These are phyloP conservation scores for Zasmidium citrigriseum DNA, from an alignment of 2,329 filamentous ascomycete genomes.

Conservation along the genomic window DNA sequence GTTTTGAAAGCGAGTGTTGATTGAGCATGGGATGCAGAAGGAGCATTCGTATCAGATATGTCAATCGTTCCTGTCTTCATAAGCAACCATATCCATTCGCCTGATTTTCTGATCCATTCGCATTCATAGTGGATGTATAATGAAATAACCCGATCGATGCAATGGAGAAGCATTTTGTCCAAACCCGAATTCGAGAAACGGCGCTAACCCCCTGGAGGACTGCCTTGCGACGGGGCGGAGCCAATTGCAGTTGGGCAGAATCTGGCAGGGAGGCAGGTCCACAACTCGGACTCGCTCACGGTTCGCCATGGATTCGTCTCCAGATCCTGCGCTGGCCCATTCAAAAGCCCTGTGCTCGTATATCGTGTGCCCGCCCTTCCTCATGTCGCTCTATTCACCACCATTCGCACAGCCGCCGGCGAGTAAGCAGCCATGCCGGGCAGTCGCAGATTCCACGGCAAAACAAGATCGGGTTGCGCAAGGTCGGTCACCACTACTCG, in stretches of 20 bases:
- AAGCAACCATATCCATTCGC: neutral
- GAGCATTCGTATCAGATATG: too few species aligned
- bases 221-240: neutral
- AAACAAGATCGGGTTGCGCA: conserved; percentile 28
- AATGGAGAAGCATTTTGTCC: neutral
- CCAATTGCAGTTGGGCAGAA: neutral
- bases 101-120: neutral
- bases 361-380: conserved; percentile 7
- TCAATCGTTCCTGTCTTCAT: too few species aligned
- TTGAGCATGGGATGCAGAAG: too few species aligned
- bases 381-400: neutral
- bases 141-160: neutral
- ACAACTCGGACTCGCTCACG: neutral
- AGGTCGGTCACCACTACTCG: too few species aligned
- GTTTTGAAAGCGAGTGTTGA: too few species aligned
- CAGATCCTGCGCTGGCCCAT: neutral
- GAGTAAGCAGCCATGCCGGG: conserved; percentile 25
- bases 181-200: neutral
- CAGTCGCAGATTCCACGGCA: conserved; percentile 30
- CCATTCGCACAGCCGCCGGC: neutral
- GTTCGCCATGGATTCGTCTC: neutral
- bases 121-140: neutral
- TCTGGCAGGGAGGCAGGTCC: neutral
- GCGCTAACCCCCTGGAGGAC: neutral
- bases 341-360: conserved; percentile 8